phyloP scores from a whole-genome alignment of 2,329 filamentous ascomycete species.

The Penicillium sp. region DNA sequence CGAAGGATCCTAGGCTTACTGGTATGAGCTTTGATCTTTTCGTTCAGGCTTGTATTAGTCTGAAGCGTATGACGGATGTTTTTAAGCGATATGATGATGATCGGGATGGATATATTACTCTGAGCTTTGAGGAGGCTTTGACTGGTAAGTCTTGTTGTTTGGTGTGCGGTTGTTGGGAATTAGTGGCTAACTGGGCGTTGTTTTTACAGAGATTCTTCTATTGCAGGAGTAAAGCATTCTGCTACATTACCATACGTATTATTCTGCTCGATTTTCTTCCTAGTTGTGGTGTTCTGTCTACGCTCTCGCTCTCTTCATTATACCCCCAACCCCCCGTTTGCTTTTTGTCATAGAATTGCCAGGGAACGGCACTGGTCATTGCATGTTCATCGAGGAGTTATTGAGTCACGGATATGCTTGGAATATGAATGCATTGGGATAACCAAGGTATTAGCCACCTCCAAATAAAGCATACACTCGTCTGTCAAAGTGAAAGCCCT shows the following conservation, averaged over 20 bases:
- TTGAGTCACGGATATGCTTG: not conserved
- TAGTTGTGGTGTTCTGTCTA: slow-evolving; percentile 4
- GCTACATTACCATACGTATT: not conserved
- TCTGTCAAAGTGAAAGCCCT: not conserved
- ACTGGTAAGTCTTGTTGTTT: slow-evolving; percentile 48
- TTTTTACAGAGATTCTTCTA: slow-evolving; percentile 33
- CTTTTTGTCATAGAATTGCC: slow-evolving; percentile 6
- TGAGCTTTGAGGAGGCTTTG: slow-evolving; percentile 79
- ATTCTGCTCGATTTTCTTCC: not conserved
- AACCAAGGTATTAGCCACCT: not conserved
- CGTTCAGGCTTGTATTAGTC: slow-evolving; percentile 91
- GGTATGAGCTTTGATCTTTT: slow-evolving; percentile 93
- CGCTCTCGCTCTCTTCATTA: slow-evolving; percentile 6
- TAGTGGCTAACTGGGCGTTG: slow-evolving; percentile 2
- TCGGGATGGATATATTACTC: slow-evolving; percentile 84
- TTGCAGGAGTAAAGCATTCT: slow-evolving; percentile 33
- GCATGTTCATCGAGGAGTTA: slow-evolving; percentile 1
- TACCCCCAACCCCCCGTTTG: slow-evolving; percentile 6
- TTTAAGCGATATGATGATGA: slow-evolving; percentile 99
- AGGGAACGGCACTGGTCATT: not conserved
- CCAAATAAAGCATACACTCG: not conserved
- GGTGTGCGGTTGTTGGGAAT: not conserved
- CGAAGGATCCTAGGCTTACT: slow-evolving; percentile 38
- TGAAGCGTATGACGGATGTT: slow-evolving; percentile 98
- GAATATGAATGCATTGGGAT: not conserved